Conservation (phyloP, 805 yeast genomes). For the Pichia rugopelliculosa region DNA sequence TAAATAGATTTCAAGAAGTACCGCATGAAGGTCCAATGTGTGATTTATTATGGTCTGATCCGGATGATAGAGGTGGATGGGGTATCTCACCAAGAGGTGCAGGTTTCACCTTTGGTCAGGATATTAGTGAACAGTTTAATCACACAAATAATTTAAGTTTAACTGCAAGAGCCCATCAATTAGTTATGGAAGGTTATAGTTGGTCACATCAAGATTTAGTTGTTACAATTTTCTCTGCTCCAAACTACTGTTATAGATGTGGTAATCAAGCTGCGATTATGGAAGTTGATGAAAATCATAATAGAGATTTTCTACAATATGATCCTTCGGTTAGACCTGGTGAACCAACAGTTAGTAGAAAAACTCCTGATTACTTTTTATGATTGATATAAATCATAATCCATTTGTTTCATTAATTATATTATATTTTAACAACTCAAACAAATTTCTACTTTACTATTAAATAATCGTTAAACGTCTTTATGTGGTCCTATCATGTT, state of each 20-base stretch:
- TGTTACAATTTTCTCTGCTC: constrained; percentile 91
- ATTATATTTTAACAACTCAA: background rate
- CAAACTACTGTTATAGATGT: constrained; percentile 94
- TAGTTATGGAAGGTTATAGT: constrained; percentile 95
- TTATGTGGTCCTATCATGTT: background rate
- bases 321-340: constrained; percentile 97
- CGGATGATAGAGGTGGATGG: constrained; percentile 98
- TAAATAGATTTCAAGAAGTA: constrained; percentile 89
- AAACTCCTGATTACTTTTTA: constrained; percentile 94
- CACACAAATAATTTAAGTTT: constrained; percentile 79
- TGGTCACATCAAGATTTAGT: constrained; percentile 95
- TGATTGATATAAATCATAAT: constrained; percentile 26
- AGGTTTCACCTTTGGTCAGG: constrained; percentile 96
- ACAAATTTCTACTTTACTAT: background rate
- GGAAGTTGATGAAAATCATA: constrained; percentile 94
- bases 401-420: background rate
- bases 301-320: constrained; percentile 87
- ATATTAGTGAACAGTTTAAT: constrained; percentile 87
- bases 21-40: constrained; percentile 99
- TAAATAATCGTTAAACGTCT: background rate
- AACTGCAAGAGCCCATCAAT: constrained; percentile 92
- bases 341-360: constrained; percentile 94
- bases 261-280: constrained; percentile 97
- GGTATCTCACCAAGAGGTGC: constrained; percentile 98
- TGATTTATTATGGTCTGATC: constrained; percentile 93